Conservation (phyloP, 1,284 basidiomycete genomes). For the Pascua guehoae region DNA sequence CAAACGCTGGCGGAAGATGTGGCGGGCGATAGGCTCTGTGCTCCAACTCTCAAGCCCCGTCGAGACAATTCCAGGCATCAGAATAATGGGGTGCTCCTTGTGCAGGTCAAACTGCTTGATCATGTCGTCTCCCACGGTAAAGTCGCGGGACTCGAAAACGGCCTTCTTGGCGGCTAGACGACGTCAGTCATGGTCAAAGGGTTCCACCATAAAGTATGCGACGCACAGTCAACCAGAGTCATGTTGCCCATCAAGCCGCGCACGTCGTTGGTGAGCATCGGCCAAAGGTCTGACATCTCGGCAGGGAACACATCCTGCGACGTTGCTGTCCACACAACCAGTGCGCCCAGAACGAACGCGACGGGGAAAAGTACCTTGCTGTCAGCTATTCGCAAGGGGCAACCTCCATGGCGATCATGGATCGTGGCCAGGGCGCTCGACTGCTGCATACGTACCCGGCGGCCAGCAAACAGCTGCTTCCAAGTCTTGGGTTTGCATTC, state of each 20-base stretch:
- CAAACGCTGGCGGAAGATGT: constrained; percentile 50
- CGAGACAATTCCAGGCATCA: constrained; percentile 65
- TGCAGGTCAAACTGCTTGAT: constrained; percentile 60
- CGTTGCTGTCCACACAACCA: constrained; percentile 19
- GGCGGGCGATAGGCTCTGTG: constrained; percentile 34
- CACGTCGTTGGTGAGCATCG: constrained; percentile 38
- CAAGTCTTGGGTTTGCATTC: constrained; percentile 9
- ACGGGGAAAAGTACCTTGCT: constrained; percentile 4
- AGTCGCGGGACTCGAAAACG: constrained; percentile 71
- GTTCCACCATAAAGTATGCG: not conserved
- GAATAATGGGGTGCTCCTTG: constrained; percentile 72
- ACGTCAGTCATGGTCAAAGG: constrained; percentile 43
- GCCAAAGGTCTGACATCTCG: constrained; percentile 27
- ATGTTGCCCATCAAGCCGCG: constrained; percentile 40
- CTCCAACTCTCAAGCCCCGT: constrained; percentile 48
- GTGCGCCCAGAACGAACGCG: constrained; percentile 15
- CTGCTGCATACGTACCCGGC: constrained; percentile 13
- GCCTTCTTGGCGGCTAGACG: constrained; percentile 66
- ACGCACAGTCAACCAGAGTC: constrained; percentile 37
- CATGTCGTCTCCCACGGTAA: constrained; percentile 72
- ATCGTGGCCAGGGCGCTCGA: no score
- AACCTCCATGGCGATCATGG: constrained; percentile 9
- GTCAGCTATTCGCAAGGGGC: not conserved
- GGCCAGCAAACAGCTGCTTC: constrained; percentile 27
- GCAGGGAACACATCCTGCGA: constrained; percentile 19